Conservation (phyloP, 2,329 filamentous ascomycete species). For the Cladosporium sp. region DNA sequence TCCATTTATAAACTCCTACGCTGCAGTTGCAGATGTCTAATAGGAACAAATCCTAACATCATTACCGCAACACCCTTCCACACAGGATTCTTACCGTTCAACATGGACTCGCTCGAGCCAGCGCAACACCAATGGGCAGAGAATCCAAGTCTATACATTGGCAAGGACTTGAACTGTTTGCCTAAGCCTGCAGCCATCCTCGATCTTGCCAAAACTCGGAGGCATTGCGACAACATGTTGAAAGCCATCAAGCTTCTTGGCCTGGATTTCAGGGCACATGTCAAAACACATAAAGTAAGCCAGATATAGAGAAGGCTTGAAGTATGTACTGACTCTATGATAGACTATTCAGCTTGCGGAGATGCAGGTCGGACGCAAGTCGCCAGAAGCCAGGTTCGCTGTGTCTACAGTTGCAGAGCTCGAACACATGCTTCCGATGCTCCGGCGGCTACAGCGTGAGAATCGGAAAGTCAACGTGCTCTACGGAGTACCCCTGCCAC, state of each 20-base stretch:
- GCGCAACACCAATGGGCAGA: no score
- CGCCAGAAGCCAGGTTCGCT: constrained; percentile 55
- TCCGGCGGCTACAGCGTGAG: constrained; percentile 56
- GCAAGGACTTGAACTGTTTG: no score
- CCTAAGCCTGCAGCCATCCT: constrained; percentile 66
- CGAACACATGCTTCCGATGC: constrained; percentile 53
- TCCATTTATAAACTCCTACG: no score
- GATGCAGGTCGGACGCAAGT: constrained; percentile 61
- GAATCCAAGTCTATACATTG: no score
- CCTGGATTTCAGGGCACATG: constrained; percentile 68
- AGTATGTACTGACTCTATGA: neutral
- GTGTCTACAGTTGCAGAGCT: constrained; percentile 72
- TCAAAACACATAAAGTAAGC: constrained; percentile 76
- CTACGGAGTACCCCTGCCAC: constrained; percentile 66
- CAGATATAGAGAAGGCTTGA: no score
- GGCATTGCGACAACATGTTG: constrained; percentile 69
- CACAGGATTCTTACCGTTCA: no score
- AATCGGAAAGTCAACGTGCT: constrained; percentile 55
- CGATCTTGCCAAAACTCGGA: constrained; percentile 59
- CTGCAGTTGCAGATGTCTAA: no score
- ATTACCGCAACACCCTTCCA: no score
- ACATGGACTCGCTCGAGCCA: no score
- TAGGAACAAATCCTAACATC: no score
- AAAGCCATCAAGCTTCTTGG: constrained; percentile 54
- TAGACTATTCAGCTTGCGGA: constrained; percentile 62